Conservation (phyloP, 805 yeast genomes). For the Osmozyma mogii region DNA sequence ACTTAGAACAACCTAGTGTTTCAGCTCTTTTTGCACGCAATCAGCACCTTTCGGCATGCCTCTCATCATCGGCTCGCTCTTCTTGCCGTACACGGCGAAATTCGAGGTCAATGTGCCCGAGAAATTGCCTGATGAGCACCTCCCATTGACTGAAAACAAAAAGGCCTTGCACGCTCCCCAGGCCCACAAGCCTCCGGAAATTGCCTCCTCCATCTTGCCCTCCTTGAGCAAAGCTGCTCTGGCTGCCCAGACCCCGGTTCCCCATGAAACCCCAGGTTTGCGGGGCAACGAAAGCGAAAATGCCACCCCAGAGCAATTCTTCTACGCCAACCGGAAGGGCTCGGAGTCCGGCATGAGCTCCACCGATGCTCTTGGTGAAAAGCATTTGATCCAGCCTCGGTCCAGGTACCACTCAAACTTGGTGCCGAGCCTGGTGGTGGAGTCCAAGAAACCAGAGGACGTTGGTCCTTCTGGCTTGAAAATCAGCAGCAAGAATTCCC, state of each 20-base stretch:
- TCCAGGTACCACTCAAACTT: constrained; percentile 26
- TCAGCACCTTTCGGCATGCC: too few species aligned
- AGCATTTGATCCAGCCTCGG: constrained; percentile 38
- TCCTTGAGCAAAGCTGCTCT: constrained; percentile 32
- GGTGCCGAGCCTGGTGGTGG: constrained; percentile 27
- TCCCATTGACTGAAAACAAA: constrained; percentile 3
- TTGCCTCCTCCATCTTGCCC: constrained; percentile 23
- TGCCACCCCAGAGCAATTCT: constrained; percentile 49
- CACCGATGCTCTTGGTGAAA: constrained; percentile 20
- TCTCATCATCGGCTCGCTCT: constrained; percentile 60
- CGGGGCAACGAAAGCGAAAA: constrained; percentile 11
- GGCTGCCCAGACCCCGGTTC: constrained; percentile 11
- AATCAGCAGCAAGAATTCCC: constrained; percentile 15
- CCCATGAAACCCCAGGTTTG: constrained; percentile 11
- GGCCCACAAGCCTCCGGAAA: constrained; percentile 5
- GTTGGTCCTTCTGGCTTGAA: constrained; percentile 29
- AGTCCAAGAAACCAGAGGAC: constrained; percentile 24
- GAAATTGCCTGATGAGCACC: neutral
- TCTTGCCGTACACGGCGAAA: constrained; percentile 71
- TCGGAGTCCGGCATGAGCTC: constrained; percentile 7
- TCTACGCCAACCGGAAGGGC: constrained; percentile 26
- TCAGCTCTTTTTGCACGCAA: too few species aligned
- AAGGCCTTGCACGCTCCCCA: constrained; percentile 6
- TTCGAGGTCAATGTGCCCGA: constrained; percentile 39
- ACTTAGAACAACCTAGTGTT: too few species aligned